These are phyloP conservation scores for Wallemia mellicola DNA, from an alignment of 1,284 basidiomycete genomes.

Conservation along the genomic window DNA sequence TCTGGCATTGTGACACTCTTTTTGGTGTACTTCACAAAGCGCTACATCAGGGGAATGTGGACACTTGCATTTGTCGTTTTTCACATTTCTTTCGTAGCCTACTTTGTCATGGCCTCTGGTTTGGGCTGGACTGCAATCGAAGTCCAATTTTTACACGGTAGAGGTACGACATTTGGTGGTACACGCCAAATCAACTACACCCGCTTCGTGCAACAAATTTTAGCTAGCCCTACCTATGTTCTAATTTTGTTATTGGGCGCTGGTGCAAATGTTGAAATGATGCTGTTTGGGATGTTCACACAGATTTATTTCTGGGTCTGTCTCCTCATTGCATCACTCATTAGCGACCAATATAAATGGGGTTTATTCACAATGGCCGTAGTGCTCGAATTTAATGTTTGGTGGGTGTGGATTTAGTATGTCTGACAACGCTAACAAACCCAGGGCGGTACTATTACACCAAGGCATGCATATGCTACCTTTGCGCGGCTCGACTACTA, in stretches of 20 bases:
- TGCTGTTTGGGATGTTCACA: neutral
- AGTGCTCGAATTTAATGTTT: neutral
- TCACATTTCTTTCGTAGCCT: neutral
- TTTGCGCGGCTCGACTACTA: no score
- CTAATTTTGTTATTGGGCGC: neutral
- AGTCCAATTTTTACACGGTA: neutral
- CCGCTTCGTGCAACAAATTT: neutral
- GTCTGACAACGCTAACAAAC: no score
- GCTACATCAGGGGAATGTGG: neutral
- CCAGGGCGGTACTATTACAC: neutral
- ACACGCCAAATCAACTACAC: neutral
- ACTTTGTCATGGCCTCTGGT: neutral
- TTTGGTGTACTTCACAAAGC: neutral
- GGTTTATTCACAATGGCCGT: neutral
- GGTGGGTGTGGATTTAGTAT: neutral
- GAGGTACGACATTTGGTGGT: neutral
- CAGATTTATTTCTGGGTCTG: neutral
- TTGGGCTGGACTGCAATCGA: neutral
- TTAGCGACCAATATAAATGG: slow-evolving; percentile 1
- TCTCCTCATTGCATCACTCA: neutral
- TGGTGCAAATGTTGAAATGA: neutral
- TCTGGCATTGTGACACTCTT: neutral
- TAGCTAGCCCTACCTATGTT: neutral
- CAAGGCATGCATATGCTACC: neutral
- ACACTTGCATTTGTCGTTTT: neutral